Percentiles rank a stretch among this genome's conserved stretches.
These are phyloP conservation scores for Colletotrichum tropicicola DNA, from an alignment of 2,329 filamentous ascomycete species.

Conservation along the genomic window DNA sequence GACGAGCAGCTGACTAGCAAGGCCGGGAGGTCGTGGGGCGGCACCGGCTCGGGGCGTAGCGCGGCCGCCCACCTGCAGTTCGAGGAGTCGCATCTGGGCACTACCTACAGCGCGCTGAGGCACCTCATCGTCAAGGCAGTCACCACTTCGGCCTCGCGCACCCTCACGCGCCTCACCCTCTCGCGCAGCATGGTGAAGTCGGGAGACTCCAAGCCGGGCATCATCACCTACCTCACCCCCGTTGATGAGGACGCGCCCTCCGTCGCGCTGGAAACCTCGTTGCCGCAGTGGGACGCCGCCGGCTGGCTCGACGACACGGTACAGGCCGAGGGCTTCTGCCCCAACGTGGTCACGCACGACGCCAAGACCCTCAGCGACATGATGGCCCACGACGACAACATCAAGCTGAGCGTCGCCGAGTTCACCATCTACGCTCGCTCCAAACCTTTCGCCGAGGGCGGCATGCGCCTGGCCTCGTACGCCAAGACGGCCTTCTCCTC, in stretches of 20 bases:
- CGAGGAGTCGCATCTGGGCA: constrained; percentile 38
- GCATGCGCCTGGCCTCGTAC: constrained; percentile 44
- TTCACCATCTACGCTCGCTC: constrained; percentile 42
- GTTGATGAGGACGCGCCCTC: neutral
- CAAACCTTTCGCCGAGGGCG: constrained; percentile 43
- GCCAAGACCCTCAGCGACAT: constrained; percentile 43
- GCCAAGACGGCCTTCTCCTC: constrained; percentile 39
- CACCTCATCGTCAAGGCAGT: constrained; percentile 40
- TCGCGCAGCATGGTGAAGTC: neutral
- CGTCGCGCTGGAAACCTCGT: constrained; percentile 31
- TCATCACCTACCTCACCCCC: neutral
- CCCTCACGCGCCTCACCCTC: constrained; percentile 35
- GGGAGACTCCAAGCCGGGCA: neutral
- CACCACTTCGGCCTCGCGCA: constrained; percentile 40
- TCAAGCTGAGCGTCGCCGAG: constrained; percentile 42
- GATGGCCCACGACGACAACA: constrained; percentile 45
- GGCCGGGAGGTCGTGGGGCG: neutral
- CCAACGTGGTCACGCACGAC: constrained; percentile 38
- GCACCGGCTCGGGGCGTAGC: too few species aligned
- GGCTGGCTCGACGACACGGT: constrained; percentile 41
- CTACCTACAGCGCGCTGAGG: constrained; percentile 34
- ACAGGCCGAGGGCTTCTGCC: constrained; percentile 39
- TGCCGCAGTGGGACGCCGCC: constrained; percentile 37
- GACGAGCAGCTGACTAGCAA: neutral
- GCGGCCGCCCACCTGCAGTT: too few species aligned